Evolutionary conservation across 306 rosid species (phyloP), one percentile per base, ranked within the genome.

Genomic region (Calophaca sinica): DNA sequence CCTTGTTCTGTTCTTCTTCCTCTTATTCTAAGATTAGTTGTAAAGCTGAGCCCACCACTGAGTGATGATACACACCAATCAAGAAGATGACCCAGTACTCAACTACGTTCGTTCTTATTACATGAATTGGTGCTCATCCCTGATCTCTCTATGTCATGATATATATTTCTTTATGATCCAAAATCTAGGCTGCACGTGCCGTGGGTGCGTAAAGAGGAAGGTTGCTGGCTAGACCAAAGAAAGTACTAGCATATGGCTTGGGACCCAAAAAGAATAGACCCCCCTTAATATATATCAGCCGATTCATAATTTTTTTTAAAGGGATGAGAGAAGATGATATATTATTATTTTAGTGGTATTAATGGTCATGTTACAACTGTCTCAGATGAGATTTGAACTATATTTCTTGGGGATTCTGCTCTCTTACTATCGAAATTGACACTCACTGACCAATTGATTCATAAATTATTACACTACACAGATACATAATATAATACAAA

Each of bases 131-230:
- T 76, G 54, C 87, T 9, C 81, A 32, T 41, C 42, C 66, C 51
- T 76, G 62, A 71, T 63, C 51, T 13, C 71, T 74, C 70, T 70
- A 5, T 70, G 72, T 59, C 70, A 64, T 55, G 3, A 57, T 49
- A 68, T 50, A 38, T 51, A 26, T 44, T 50, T 61, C 8, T 31
- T 78, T 31, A 33, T 14, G 10, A 49, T 3, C 64, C 60, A 4
- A 81, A 73, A 80, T 53, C 73, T 72, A 39, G 45, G 54, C 2
- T 60, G 81, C 96, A 88, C 88, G 91, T 83, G 93, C 70, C 50
- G 4, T 72, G 81, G 81, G 84, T 44, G 75, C 84, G 80, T 82
- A 82, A 80, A 59, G 83, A 73, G 74, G 82, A 86, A 86, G 91
- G 52, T 62, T 84, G 82, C 78, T 78, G 65, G 73, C 26, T 69